Evolutionary conservation across 2,329 filamentous ascomycete species (phyloP).

Genomic region (Trichoderma citrinoviride): DNA sequence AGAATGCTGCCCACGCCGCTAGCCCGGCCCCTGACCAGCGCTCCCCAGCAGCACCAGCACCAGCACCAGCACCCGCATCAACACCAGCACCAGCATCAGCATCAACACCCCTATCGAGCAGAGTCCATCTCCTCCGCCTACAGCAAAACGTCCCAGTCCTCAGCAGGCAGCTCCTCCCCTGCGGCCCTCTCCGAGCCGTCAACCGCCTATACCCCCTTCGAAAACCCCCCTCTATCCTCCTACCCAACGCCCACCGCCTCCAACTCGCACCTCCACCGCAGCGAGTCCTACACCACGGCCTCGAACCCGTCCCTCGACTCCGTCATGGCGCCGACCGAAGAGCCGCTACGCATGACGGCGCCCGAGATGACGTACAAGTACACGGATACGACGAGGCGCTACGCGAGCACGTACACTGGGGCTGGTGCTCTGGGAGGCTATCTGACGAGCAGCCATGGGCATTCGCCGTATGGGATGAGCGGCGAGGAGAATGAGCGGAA

Average conservation of each 20-base stretch:
- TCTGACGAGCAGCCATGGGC: constrained; percentile 1
- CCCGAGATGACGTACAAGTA: constrained; percentile 35
- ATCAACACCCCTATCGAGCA: constrained; percentile 27
- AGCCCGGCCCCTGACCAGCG: constrained; percentile 25
- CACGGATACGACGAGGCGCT: constrained; percentile 29
- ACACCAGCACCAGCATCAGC: too few relatives aligned
- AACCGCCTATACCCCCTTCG: constrained; percentile 18
- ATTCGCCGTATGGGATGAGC: constrained; percentile 8
- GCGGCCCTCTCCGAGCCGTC: constrained; percentile 16
- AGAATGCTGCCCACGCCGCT: constrained; percentile 27
- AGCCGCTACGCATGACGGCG: constrained; percentile 24
- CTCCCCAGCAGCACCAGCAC: constrained; percentile 16
- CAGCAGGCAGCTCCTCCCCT: constrained; percentile 16
- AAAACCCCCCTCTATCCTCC: constrained; percentile 19
- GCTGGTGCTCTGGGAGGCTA: not conserved
- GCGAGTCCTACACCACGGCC: constrained; percentile 24
- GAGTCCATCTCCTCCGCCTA: constrained; percentile 30
- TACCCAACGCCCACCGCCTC: constrained; percentile 9
- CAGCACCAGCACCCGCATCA: too few relatives aligned
- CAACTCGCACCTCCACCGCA: not conserved
- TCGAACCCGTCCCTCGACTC: constrained; percentile 4
- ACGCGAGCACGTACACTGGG: constrained; percentile 8
- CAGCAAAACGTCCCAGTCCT: constrained; percentile 22
- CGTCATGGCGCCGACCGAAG: constrained; percentile 24
- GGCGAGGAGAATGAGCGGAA: constrained; percentile 14